Evolutionary conservation across 1,284 basidiomycete species (phyloP).

Genomic region (Cutaneotrichosporon daszewskae): DNA sequence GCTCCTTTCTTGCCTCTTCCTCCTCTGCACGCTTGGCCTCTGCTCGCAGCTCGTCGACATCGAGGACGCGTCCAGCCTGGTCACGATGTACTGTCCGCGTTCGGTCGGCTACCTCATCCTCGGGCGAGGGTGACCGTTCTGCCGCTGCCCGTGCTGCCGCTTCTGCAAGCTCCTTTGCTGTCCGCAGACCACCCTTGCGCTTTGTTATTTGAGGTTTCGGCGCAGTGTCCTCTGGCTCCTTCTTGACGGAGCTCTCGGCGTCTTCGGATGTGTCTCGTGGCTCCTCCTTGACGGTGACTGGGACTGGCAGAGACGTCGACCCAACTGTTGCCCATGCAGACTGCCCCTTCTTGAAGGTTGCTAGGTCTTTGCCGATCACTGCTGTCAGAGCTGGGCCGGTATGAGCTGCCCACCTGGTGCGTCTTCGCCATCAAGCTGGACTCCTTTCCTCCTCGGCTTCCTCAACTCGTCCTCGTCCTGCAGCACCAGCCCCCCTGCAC

Average conservation of each 20-base stretch:
- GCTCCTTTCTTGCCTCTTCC: constrained; percentile 74
- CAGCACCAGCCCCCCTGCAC: constrained; percentile 32
- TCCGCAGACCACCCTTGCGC: constrained; percentile 66
- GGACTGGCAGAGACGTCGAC: constrained; percentile 24
- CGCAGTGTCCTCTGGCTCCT: neutral
- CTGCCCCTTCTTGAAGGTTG: constrained; percentile 40
- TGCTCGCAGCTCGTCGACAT: constrained; percentile 73
- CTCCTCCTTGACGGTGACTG: constrained; percentile 20
- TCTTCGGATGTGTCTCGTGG: constrained; percentile 19
- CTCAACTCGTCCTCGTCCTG: constrained; percentile 50
- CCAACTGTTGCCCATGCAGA: constrained; percentile 38
- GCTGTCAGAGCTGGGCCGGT: constrained; percentile 1
- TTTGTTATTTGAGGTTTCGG: constrained; percentile 42
- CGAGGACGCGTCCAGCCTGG: constrained; percentile 76
- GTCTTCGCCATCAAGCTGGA: constrained; percentile 43
- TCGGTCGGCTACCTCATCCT: constrained; percentile 56
- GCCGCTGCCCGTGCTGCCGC: constrained; percentile 54
- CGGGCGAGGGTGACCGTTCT: constrained; percentile 47
- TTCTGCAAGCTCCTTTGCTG: constrained; percentile 51
- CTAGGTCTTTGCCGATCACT: constrained; percentile 39
- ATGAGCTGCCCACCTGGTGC: constrained; percentile 43
- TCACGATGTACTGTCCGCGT: constrained; percentile 95
- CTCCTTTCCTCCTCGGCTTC: constrained; percentile 47
- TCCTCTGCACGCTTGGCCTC: constrained; percentile 72
- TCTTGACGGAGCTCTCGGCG: constrained; percentile 3